Conservation (phyloP, 1,284 basidiomycete species). For the Boletus sp. region DNA sequence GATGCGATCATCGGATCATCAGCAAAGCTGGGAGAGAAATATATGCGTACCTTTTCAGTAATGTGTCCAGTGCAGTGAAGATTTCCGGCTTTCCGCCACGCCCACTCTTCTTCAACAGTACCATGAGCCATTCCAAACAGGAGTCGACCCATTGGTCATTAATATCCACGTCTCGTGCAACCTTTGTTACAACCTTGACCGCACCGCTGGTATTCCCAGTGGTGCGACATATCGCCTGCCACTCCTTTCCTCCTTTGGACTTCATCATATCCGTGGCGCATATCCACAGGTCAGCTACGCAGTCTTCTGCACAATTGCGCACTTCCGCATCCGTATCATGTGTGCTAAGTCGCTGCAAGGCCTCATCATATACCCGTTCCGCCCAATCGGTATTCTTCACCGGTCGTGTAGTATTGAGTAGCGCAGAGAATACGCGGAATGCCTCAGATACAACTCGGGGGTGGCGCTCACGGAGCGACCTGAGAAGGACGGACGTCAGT, state of each 20-base stretch:
- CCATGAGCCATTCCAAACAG: constrained; percentile 78
- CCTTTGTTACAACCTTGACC: constrained; percentile 72
- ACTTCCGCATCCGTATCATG: constrained; percentile 93
- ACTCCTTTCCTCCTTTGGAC: constrained; percentile 67
- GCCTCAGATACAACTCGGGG: constrained; percentile 82
- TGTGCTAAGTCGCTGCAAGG: constrained; percentile 70
- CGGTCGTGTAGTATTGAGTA: constrained; percentile 67
- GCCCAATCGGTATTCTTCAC: constrained; percentile 64
- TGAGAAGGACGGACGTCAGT: constrained; percentile 76
- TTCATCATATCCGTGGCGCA: constrained; percentile 77
- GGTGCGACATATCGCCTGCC: constrained; percentile 80
- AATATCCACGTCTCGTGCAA: constrained; percentile 68
- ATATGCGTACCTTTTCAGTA: constrained; percentile 61
- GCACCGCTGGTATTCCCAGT: constrained; percentile 75
- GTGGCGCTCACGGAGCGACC: constrained; percentile 72
- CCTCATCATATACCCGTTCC: constrained; percentile 74
- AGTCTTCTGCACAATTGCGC: constrained; percentile 79
- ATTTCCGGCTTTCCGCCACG: constrained; percentile 79
- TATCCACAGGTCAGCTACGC: constrained; percentile 85
- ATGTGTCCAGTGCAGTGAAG: constrained; percentile 78
- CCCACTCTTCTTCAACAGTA: constrained; percentile 80
- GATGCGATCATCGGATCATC: constrained; percentile 13
- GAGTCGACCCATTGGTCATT: constrained; percentile 81
- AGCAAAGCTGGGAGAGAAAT: constrained; percentile 21
- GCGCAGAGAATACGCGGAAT: constrained; percentile 77